A percentile compares a stretch with the other conserved stretches of the same genome.
These are phyloP conservation scores for Lathyrus tuberosus DNA, from an alignment of 306 rosid genomes.

Conservation along the genomic window DNA sequence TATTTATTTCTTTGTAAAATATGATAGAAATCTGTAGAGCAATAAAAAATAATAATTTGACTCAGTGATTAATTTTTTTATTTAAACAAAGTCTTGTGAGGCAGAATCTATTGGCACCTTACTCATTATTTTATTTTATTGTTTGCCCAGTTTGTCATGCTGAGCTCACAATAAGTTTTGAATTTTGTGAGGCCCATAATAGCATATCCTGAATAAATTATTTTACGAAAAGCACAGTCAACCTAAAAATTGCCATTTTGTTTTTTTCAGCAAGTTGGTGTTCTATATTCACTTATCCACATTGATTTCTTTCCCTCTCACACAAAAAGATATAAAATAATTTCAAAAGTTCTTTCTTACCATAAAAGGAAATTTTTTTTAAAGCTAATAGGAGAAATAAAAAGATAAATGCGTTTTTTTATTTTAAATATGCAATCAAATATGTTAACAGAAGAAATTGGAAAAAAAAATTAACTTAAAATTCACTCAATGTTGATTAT, in stretches of 20 bases:
- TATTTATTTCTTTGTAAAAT: neutral
- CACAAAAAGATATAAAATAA: neutral
- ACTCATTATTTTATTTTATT: neutral
- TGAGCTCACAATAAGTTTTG: neutral
- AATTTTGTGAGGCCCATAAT: constrained; percentile 1
- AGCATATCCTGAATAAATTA: neutral
- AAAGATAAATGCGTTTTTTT: neutral
- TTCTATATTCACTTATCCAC: constrained; percentile 5
- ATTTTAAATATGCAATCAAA: too few relatives aligned
- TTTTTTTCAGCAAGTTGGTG: neutral
- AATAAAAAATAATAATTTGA: neutral
- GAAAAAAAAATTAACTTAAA: too few relatives aligned
- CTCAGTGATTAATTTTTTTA: neutral
- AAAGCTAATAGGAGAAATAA: neutral
- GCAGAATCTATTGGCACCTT: neutral
- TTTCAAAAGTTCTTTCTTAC: neutral
- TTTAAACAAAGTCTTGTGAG: neutral
- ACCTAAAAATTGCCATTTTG: constrained; percentile 13
- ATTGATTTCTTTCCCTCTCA: neutral
- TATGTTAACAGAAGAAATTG: too few relatives aligned
- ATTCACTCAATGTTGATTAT: too few relatives aligned
- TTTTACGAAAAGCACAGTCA: constrained; percentile 3
- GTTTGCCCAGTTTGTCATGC: neutral
- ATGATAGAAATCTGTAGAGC: neutral
- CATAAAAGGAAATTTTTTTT: neutral